Conservation (phyloP, 2,329 filamentous ascomycete genomes). For the Penicillium sp. region DNA sequence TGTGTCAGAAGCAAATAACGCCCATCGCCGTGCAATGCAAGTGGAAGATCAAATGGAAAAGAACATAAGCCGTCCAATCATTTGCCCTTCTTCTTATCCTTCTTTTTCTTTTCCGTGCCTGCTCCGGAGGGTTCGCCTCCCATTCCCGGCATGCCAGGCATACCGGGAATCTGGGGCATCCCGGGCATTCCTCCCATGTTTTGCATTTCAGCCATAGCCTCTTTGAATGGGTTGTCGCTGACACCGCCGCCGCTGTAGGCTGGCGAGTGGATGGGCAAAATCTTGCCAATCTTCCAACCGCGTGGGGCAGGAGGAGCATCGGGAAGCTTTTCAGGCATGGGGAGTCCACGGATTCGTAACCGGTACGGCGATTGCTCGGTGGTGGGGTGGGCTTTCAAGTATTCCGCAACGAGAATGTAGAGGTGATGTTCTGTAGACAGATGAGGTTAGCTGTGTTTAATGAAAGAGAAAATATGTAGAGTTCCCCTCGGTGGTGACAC, state of each 20-base stretch:
- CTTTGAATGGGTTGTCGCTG: slow-evolving; percentile 88
- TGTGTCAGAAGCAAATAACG: slow-evolving; percentile 24
- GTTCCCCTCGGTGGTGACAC: background rate
- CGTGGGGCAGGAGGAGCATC: slow-evolving; percentile 71
- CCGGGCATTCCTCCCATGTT: slow-evolving; percentile 44
- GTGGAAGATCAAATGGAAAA: slow-evolving; percentile 22
- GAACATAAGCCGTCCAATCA: slow-evolving; percentile 17
- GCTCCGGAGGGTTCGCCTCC: slow-evolving; percentile 38
- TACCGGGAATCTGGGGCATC: slow-evolving; percentile 38
- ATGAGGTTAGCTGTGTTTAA: background rate
- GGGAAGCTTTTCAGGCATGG: slow-evolving; percentile 62
- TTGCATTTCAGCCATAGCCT: slow-evolving; percentile 94
- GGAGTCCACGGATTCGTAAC: slow-evolving; percentile 68
- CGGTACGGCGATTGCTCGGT: slow-evolving; percentile 66
- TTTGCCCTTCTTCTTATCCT: slow-evolving; percentile 50
- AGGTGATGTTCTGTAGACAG: slow-evolving; percentile 66
- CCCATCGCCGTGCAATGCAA: slow-evolving; percentile 40
- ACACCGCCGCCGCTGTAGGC: slow-evolving; percentile 91
- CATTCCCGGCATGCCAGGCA: slow-evolving; percentile 51
- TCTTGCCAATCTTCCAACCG: slow-evolving; percentile 83
- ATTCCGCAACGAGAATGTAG: slow-evolving; percentile 71
- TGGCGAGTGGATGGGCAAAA: slow-evolving; percentile 81
- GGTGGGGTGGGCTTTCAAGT: slow-evolving; percentile 74
- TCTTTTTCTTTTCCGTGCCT: slow-evolving; percentile 42
- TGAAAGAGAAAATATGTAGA: background rate